phyloP scores from a whole-genome alignment of 495 filamentous ascomycete genomes.

The Podospora pseudoanserina region DNA sequence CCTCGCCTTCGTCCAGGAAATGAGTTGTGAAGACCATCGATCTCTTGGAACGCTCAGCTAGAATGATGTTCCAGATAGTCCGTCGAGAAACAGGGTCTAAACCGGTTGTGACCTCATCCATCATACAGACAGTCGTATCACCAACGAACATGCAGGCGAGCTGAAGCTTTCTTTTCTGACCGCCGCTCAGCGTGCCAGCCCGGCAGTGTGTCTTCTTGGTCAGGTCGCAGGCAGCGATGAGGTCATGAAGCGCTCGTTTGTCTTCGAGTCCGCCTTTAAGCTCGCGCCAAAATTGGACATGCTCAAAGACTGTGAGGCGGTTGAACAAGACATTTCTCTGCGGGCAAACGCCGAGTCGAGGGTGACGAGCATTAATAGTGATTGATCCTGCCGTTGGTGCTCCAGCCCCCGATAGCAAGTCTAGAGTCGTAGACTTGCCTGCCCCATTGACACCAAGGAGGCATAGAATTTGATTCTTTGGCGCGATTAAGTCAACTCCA shows the following conservation, averaged over 20 bases:
- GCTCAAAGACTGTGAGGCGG: conserved; percentile 70
- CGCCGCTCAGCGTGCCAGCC: conserved; percentile 67
- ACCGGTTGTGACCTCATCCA: conserved; percentile 78
- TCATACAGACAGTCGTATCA: conserved; percentile 71
- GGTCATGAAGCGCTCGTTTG: conserved; percentile 47
- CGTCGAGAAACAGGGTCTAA: conserved; percentile 72
- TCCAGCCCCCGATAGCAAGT: conserved; percentile 71
- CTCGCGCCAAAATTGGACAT: conserved; percentile 68
- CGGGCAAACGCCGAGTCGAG: conserved; percentile 56
- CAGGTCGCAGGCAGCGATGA: conserved; percentile 66
- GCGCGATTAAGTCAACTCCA: conserved; percentile 56
- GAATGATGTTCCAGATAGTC: conserved; percentile 82
- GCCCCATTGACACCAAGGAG: conserved; percentile 78
- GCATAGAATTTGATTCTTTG: conserved; percentile 69
- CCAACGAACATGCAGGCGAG: conserved; percentile 87
- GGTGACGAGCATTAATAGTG: conserved; percentile 50
- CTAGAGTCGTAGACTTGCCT: conserved; percentile 79
- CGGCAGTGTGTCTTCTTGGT: conserved; percentile 57
- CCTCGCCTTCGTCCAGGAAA: conserved; percentile 71
- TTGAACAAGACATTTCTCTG: conserved; percentile 84
- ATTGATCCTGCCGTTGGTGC: conserved; percentile 64
- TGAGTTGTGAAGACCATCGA: conserved; percentile 83
- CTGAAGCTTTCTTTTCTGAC: conserved; percentile 81
- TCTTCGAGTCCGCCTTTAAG: conserved; percentile 58
- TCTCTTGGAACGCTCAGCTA: conserved; percentile 66